Evolutionary conservation across 257 asterid genomes (phyloP).

Genomic region (Lavandula angustifolia): DNA sequence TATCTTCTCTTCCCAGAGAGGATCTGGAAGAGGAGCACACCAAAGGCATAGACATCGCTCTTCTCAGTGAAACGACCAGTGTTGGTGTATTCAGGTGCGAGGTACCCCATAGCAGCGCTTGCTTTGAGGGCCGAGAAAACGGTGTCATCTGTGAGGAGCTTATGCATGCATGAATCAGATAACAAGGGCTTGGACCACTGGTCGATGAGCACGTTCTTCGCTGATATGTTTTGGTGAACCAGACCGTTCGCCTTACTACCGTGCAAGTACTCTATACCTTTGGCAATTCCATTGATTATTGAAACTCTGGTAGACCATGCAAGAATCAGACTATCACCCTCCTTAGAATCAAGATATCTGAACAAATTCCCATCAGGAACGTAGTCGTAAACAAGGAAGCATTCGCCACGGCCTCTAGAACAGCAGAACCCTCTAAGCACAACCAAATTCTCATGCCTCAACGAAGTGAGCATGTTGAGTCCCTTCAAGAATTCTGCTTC

Average conservation of each 20-base stretch:
- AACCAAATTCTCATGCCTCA: constrained; percentile 80
- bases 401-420: constrained; percentile 78
- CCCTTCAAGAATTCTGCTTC: constrained; percentile 88
- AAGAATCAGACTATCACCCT: constrained; percentile 58
- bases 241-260: constrained; percentile 57
- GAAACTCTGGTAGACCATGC: constrained; percentile 82
- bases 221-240: constrained; percentile 87
- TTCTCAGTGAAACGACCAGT: constrained; percentile 89
- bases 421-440: constrained; percentile 86
- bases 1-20: constrained; percentile 68
- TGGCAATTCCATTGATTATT: constrained; percentile 68
- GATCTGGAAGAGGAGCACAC: constrained; percentile 82
- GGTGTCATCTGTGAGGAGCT: constrained; percentile 80
- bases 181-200: constrained; percentile 57
- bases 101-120: constrained; percentile 93
- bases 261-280: constrained; percentile 78
- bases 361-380: constrained; percentile 69
- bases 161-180: constrained; percentile 82
- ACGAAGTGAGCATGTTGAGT: constrained; percentile 50
- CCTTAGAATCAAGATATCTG: constrained; percentile 58
- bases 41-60: constrained; percentile 85
- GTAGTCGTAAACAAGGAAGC: constrained; percentile 79
- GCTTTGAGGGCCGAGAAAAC: constrained; percentile 82
- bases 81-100: constrained; percentile 84
- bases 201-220: constrained; percentile 74